These are phyloP conservation scores for Trametes sanguinea DNA, from an alignment of 768 basidiomycete species.

Conservation along the genomic window DNA sequence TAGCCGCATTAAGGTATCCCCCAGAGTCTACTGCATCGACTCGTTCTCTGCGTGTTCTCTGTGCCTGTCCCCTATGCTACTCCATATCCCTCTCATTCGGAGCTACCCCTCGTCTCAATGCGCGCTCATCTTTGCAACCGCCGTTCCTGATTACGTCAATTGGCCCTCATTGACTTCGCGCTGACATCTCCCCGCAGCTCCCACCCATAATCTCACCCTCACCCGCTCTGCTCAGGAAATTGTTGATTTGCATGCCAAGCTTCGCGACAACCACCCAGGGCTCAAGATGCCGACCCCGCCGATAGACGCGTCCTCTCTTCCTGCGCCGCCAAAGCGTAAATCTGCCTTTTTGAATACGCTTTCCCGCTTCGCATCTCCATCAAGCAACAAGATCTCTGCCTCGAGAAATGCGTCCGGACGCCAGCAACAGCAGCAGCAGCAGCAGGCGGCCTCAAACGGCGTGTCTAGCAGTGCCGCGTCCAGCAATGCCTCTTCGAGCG, in stretches of 20 bases:
- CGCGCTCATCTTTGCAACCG: conserved; percentile 20
- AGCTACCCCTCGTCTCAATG: conserved; percentile 21
- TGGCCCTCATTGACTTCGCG: conserved; percentile 13
- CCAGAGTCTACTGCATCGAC: neutral
- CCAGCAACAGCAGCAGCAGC: conserved; percentile 2
- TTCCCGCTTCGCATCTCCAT: conserved; percentile 78
- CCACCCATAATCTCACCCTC: conserved; percentile 87
- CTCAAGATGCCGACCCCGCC: conserved; percentile 62
- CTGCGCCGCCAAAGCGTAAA: conserved; percentile 68
- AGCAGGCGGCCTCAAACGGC: conserved; percentile 6
- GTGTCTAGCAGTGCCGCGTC: conserved; percentile 32
- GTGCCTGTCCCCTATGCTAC: neutral
- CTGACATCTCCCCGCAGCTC: conserved; percentile 54
- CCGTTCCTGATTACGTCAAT: conserved; percentile 22
- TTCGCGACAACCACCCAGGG: conserved; percentile 62
- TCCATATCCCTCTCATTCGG: neutral
- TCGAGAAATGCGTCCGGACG: conserved; percentile 42
- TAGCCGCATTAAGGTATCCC: neutral
- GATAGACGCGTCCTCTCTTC: conserved; percentile 55
- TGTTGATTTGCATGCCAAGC: conserved; percentile 79
- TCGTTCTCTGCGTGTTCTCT: neutral
- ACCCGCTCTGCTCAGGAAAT: conserved; percentile 77
- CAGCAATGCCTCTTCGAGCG: conserved; percentile 37
- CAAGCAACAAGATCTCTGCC: conserved; percentile 46
- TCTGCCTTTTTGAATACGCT: conserved; percentile 86